Evolutionary conservation across 2,329 filamentous ascomycete genomes (phyloP), one percentile per base, ranked within the genome.

Genomic region (Aspergillus ustus): DNA sequence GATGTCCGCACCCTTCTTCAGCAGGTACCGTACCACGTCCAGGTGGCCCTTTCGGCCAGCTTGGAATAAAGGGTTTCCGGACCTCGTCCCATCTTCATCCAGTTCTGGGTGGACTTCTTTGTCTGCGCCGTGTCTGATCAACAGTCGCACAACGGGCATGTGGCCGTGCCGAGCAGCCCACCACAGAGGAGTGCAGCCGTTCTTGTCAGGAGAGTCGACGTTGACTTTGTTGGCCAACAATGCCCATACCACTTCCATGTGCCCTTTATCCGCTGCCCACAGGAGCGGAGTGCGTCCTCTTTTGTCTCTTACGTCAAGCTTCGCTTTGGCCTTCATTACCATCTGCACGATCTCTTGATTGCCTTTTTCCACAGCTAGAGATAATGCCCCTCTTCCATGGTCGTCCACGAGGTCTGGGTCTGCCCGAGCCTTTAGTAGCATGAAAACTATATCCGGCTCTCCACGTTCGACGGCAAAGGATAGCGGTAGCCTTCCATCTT

Each of bases 1-100:
- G n/a, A 69, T 57, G 31, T 71, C 55, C 2, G 68, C 69, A 1
- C 66, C 66, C 29, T 67, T 69, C 34, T 68, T 66, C 20, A 74
- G 51, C 25, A 75, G 63, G 22, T 73, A 68, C 50, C 65, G 64
- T n/a, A 71, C 67, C 31, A 74, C 65, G 4, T 67, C 69, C 9
- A 61, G 25, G 34, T 72, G 67, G 7, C 67, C 68, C 22, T 64
- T 62, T 22, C 60, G 54, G 55, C 64, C 60, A 29, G 72, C 73
- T 37, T 67, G 65, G 25, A 69, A 71, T 43, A 70, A 59, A 9
- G 70, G 66, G 2, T 63, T 70, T 8, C 63, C 64, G 13, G 54
- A 61, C 7, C 44, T 63, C 31, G 52, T 37, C 5, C 31, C 60
- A n/a, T 22, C 57, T 2, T 55, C 60, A 25, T 50, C 59, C 13